Base-by-base conservation (phyloP, 495 filamentous ascomycete species). In the Cercophora sp. region DNA sequence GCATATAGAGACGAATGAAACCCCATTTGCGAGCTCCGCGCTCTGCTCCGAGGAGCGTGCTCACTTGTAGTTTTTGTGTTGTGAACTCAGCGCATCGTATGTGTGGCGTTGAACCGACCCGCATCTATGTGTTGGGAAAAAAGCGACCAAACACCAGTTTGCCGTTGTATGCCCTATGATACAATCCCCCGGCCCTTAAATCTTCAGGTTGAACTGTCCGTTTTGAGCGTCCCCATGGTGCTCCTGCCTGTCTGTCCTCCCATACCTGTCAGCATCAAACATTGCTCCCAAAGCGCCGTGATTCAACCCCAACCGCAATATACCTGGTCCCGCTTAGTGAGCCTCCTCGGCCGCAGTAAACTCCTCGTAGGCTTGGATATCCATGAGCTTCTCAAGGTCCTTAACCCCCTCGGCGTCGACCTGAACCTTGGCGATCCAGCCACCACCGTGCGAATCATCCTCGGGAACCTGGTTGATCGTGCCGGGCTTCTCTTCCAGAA, bases 381-480 rank as follows among this genome's bases (percentile, higher is more conserved):
- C 83, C 84, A 97, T 86, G 62, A 96, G 73, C 15, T 60, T 68
- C 31, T 91, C 87, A 45, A 90, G 59, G 66, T 94, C 89, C 59
- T 79, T 75, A 44, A 72, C 61, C 32, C 73, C 73, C 41, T 64
- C 62, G 70, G 90, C 85, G 54, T 59, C 70, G 36, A 96, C 75
- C 74, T 86, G 73, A 48, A 96, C 82, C 80, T 87, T 90, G 27
- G 85, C 90, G 66, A 98, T 87, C 93, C 93, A 98, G 44, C 87
- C 93, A 37, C 92, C 87, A 45, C 76, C 85, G 75, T 91, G 87
- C 9, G 73, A 73, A 57, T 77, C 75, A 59, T 79, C 75, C 70
- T 82, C 79, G 29, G 91, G 85, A 45, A 84, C 83, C 69, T 88
- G 78, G 73, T 96, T 98, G 71, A 97, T 89, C 25, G 78, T 80